Evolutionary conservation across 2,329 filamentous ascomycete species (phyloP).

Genomic region (Bipolaris oryzae): DNA sequence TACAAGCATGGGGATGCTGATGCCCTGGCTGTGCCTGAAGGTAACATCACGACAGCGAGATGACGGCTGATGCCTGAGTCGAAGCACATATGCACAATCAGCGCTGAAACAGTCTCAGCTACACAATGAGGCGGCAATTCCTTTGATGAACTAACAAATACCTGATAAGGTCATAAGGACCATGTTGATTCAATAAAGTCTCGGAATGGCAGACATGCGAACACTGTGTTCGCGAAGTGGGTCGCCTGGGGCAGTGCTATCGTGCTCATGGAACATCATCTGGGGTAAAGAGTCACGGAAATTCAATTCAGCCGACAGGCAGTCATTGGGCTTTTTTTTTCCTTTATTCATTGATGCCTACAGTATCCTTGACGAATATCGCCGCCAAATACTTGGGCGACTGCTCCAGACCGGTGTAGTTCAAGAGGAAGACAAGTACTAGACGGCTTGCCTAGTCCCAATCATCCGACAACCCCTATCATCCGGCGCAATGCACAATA

Average conservation of each 20-base stretch:
- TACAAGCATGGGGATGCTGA: background rate
- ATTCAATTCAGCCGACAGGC: too few species aligned
- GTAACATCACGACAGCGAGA: background rate
- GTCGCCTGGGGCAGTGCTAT: background rate
- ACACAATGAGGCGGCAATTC: background rate
- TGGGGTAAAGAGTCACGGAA: too few species aligned
- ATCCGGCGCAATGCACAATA: background rate
- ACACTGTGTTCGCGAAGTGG: background rate
- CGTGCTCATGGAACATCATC: too few species aligned
- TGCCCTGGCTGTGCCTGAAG: background rate
- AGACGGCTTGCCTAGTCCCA: too few species aligned
- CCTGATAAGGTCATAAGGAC: background rate
- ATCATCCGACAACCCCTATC: background rate
- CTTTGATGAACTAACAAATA: background rate
- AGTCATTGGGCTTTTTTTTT: too few species aligned
- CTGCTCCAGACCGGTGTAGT: too few species aligned
- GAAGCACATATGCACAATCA: background rate
- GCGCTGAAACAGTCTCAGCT: background rate
- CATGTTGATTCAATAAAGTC: background rate
- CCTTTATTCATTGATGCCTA: too few species aligned
- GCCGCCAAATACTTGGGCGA: too few species aligned
- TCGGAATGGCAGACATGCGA: background rate
- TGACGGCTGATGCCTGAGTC: conserved; percentile 5
- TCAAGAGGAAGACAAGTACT: too few species aligned
- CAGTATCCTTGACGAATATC: too few species aligned